Conservation (phyloP, 148 eudicot genomes). For the Rheum nobile region DNA sequence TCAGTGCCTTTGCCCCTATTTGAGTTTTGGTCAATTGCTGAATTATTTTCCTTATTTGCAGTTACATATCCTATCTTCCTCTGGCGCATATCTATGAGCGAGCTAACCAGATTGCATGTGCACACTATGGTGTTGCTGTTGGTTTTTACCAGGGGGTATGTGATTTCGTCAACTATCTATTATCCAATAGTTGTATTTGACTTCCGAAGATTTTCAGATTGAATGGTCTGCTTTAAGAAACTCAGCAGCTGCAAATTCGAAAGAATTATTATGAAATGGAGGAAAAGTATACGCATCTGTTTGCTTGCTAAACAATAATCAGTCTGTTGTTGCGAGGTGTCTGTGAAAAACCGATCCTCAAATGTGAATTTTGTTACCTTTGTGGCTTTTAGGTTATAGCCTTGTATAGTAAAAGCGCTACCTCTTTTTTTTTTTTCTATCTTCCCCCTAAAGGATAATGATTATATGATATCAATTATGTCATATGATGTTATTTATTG, state of each 20-base stretch:
- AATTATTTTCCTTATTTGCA: constrained; percentile 19
- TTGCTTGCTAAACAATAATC: neutral
- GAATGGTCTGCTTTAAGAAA: constrained; percentile 1
- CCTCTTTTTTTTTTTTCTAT: neutral
- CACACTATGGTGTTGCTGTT: constrained; percentile 65
- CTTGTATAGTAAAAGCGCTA: neutral
- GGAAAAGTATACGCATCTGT: neutral
- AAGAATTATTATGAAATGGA: neutral
- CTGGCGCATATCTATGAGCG: constrained; percentile 96
- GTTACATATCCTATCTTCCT: constrained; percentile 93
- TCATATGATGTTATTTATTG: neutral
- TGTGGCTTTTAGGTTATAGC: neutral
- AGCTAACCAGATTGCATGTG: constrained; percentile 57
- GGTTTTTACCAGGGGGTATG: constrained; percentile 99
- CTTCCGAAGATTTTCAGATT: neutral
- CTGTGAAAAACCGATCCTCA: neutral
- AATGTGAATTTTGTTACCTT: neutral
- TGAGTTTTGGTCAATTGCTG: neutral
- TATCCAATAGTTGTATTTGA: neutral
- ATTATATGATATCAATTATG: neutral
- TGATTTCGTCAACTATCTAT: constrained; percentile 3
- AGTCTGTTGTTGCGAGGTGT: neutral
- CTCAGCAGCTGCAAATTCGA: neutral
- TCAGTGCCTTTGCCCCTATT: neutral
- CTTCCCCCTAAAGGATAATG: neutral